Conservation (phyloP, 768 basidiomycete species). For the Sistotremastrum niveocremeum region DNA sequence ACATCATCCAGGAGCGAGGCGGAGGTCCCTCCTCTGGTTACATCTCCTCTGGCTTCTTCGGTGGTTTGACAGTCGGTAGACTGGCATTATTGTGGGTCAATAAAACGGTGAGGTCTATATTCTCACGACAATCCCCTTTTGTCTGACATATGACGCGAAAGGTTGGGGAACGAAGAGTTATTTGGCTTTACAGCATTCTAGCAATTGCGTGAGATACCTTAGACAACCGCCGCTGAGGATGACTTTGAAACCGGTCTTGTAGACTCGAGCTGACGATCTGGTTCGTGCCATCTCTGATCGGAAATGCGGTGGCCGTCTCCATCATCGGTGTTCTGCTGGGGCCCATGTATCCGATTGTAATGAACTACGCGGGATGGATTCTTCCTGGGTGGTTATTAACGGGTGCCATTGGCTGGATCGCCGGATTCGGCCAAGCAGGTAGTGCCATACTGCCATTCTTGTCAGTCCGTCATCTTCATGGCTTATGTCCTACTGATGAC, state of each 20-base stretch:
- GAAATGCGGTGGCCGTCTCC: constrained; percentile 48
- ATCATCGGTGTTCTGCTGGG: constrained; percentile 59
- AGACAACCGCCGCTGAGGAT: background rate
- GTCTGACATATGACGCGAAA: constrained; percentile 5
- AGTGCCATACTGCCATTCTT: constrained; percentile 16
- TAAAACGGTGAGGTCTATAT: constrained; percentile 1
- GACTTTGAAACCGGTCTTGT: background rate
- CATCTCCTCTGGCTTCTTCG: constrained; percentile 37
- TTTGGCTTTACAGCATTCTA: constrained; percentile 23
- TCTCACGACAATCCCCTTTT: background rate
- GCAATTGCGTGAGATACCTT: constrained; percentile 21
- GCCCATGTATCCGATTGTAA: constrained; percentile 53
- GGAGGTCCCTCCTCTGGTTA: constrained; percentile 37
- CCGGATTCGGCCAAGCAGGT: constrained; percentile 39
- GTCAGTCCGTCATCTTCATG: background rate
- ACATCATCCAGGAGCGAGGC: constrained; percentile 28
- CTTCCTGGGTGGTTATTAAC: constrained; percentile 14
- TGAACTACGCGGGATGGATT: constrained; percentile 10
- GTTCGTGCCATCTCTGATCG: constrained; percentile 53
- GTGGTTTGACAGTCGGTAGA: constrained; percentile 9
- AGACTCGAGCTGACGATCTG: constrained; percentile 58
- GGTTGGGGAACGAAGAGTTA: constrained; percentile 24
- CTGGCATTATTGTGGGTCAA: constrained; percentile 6
- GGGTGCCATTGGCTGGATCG: constrained; percentile 47
- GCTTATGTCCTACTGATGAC: no score